phyloP scores from a whole-genome alignment of 331 rosid genomes.

The Pyracantha coccinea region DNA sequence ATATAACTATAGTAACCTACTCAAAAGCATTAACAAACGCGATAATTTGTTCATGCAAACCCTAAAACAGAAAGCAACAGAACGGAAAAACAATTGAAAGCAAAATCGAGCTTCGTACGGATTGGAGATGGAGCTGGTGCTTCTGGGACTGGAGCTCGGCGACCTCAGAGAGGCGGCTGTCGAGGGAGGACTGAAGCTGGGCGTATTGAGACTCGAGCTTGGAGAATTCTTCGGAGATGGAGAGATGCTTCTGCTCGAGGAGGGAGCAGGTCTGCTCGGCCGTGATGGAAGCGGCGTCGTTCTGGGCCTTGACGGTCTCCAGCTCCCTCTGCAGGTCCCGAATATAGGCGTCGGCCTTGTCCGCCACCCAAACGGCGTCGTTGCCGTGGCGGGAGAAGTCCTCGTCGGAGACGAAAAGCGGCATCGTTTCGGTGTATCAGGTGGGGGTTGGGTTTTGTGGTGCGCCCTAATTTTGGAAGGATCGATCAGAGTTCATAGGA shows the following conservation, averaged over 20 bases:
- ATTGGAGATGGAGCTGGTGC: slow-evolving; percentile 50
- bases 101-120: slow-evolving; percentile 24
- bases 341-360: slow-evolving; percentile 78
- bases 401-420: slow-evolving; percentile 72
- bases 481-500: background rate
- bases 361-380: slow-evolving; percentile 49
- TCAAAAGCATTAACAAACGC: background rate
- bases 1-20: background rate
- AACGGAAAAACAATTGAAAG: background rate
- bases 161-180: slow-evolving; percentile 43
- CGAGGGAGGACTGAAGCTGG: slow-evolving; percentile 68
- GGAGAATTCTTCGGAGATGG: slow-evolving; percentile 69
- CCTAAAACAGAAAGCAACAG: background rate
- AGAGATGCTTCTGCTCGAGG: slow-evolving; percentile 84
- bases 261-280: slow-evolving; percentile 95
- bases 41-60: background rate
- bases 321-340: slow-evolving; percentile 65
- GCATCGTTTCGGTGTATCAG: slow-evolving; percentile 5
- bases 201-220: slow-evolving; percentile 52
- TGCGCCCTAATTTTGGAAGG: background rate
- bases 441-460: background rate
- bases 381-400: slow-evolving; percentile 59
- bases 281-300: slow-evolving; percentile 77
- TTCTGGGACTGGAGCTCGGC: slow-evolving; percentile 48
- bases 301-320: slow-evolving; percentile 69